Evolutionary conservation across 306 rosid species (phyloP).

Genomic region (Cercis canadensis): DNA sequence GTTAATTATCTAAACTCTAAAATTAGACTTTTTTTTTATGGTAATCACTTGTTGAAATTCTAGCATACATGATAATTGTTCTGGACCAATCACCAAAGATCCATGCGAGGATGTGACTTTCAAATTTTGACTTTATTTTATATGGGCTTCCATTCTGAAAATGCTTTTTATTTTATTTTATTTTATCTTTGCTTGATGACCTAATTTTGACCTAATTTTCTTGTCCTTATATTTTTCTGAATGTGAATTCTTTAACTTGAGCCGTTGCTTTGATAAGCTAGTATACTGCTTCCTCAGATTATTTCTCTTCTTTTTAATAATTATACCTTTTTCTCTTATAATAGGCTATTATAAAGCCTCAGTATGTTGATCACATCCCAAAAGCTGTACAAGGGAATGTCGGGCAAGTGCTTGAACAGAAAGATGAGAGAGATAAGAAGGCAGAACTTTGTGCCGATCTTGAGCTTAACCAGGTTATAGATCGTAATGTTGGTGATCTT

Average conservation of each 20-base stretch:
- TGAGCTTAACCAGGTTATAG: constrained; percentile 92
- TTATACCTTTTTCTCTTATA: constrained; percentile 1
- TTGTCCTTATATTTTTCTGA: constrained; percentile 2
- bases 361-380: constrained; percentile 96
- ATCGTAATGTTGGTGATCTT: constrained; percentile 92
- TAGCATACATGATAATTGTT: too few species aligned
- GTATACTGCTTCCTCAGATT: neutral
- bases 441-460: constrained; percentile 77
- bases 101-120: too few species aligned
- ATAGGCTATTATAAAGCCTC: constrained; percentile 97
- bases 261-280: constrained; percentile 3
- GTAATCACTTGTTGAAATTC: too few species aligned
- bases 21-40: too few species aligned
- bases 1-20: too few species aligned
- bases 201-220: constrained; percentile 8
- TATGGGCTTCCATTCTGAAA: constrained; percentile 3
- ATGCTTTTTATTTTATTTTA: too few species aligned
- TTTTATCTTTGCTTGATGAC: neutral
- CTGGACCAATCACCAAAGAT: too few species aligned
- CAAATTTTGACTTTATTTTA: neutral
- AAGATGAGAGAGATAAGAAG: constrained; percentile 83
- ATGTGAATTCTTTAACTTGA: constrained; percentile 1
- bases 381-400: constrained; percentile 99
- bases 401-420: constrained; percentile 87
- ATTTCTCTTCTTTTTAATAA: neutral